Base-by-base conservation (phyloP, 2,329 filamentous ascomycete species). In the Phaeophleospora eucalypticola region DNA sequence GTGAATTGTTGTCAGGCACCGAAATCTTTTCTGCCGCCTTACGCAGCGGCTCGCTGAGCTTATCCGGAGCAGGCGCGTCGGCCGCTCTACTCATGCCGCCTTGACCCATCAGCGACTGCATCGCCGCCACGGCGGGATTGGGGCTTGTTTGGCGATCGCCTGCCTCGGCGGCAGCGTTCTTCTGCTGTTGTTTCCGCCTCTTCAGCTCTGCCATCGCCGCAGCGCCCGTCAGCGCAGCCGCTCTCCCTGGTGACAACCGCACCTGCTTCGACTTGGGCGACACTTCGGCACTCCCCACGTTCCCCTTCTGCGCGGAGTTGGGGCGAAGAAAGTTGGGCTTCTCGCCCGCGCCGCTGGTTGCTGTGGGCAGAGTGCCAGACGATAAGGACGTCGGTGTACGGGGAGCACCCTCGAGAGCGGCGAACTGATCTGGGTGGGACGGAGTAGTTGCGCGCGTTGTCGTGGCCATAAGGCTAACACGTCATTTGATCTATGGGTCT, bases 171-270 rank as follows among this genome's bases (percentile, higher is more conserved):
- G 33, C 56, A 52, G 43, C 50, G 48, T 24, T 46, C 44, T 67
- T 62, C 41, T 71, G 62, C 46, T 71, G 66, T 48, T 73, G 66
- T 48, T 66, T 63, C 47, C 62, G 64, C 36, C 70, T 67, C 48
- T 71, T 71, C 55, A 75, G 65, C 55, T 77, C 74, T 37, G 69
- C 70, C 57, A 76, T 63, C 34, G 73, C 74, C 46, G 69, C 70
- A 16, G 71, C 71, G 38, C 71, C 74, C 0, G 74, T 75, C 19
- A 77, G 51, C n/a, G 53, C 43, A 21, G 57, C 40, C 18, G 46
- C 36, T 12, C 43, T 49, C 15, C 62, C 58, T 7, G 69, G 68
- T 27, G 70, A 72, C 39, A 70, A 56, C 6, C 64, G 65, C 20
- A 49, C 50, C 46, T 67, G 66, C 17, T 67, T 68, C 8, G 69